These are phyloP conservation scores for Chloromonas sp. DNA, from an alignment of 163 green algal species.

Conservation along the genomic window DNA sequence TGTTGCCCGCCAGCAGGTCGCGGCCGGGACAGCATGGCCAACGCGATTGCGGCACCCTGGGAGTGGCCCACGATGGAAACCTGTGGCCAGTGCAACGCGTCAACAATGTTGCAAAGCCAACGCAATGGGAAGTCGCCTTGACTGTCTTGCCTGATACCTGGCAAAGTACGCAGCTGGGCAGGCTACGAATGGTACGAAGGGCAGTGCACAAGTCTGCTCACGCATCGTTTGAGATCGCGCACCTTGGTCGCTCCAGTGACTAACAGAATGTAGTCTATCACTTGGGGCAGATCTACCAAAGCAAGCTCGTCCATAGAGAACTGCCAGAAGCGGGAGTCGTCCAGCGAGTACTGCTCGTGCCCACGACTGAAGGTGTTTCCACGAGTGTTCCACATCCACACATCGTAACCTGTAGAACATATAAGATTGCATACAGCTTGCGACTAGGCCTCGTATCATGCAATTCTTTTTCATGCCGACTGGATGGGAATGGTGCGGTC, in stretches of 20 bases:
- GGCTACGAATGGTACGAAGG: no score
- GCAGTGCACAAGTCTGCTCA: no score
- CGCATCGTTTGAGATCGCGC: no score
- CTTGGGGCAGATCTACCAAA: conserved; percentile 21
- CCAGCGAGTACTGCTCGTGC: conserved; percentile 34
- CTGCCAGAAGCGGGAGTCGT: conserved; percentile 50
- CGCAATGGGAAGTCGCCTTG: no score
- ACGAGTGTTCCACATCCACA: conserved; percentile 74
- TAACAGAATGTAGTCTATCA: conserved; percentile 21
- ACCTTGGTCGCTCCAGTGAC: conserved; percentile 18
- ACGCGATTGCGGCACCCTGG: conserved; percentile 27
- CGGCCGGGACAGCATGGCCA: conserved; percentile 9
- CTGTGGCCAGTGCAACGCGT: not conserved
- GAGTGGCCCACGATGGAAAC: conserved; percentile 28
- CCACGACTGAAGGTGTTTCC: conserved; percentile 32
- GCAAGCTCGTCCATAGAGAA: conserved; percentile 46
- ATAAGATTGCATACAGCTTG: not conserved
- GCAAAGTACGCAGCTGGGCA: no score
- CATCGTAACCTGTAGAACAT: conserved; percentile 51
- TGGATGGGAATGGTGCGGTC: no score
- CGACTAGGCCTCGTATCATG: not conserved
- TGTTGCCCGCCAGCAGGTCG: no score
- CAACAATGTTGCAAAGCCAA: no score
- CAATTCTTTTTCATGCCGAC: no score
- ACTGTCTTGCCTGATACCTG: no score